phyloP scores from a whole-genome alignment of 768 basidiomycete species.

The Boletus huronensis region DNA sequence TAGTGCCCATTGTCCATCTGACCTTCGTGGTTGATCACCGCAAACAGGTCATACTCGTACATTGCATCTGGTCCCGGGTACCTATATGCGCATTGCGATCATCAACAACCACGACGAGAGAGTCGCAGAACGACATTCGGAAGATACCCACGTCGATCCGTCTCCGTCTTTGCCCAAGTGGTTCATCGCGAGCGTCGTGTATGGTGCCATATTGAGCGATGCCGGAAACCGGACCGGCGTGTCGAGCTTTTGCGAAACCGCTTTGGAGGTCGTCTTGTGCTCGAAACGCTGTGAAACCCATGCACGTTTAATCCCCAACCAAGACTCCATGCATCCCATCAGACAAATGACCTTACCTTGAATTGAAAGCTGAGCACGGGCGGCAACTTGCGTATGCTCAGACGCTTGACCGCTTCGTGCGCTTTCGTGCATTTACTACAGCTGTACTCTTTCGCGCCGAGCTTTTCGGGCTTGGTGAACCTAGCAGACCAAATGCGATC shows the following conservation, averaged over 20 bases:
- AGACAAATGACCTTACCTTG: conserved; percentile 48
- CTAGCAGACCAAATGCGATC: conserved; percentile 36
- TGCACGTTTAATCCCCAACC: not conserved
- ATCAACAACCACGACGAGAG: not conserved
- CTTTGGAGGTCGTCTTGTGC: conserved; percentile 72
- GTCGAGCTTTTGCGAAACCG: conserved; percentile 81
- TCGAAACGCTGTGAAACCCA: conserved; percentile 72
- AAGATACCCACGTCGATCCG: conserved; percentile 21
- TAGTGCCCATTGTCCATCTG: conserved; percentile 95
- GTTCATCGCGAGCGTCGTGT: conserved; percentile 63
- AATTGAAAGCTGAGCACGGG: conserved; percentile 92
- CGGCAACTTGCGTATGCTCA: conserved; percentile 82
- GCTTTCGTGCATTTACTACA: conserved; percentile 79
- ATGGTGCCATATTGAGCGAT: conserved; percentile 84
- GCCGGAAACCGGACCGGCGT: conserved; percentile 78
- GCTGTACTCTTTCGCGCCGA: conserved; percentile 78
- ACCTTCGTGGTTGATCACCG: conserved; percentile 93
- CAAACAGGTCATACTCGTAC: conserved; percentile 89
- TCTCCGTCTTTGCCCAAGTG: conserved; percentile 43
- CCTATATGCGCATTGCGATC: conserved; percentile 22
- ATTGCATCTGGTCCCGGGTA: conserved; percentile 58
- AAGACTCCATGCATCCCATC: not conserved
- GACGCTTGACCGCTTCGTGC: conserved; percentile 77
- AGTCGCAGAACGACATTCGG: not conserved
- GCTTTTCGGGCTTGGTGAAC: conserved; percentile 81